Percentiles rank a stretch among this genome's conserved stretches.
Conservation (phyloP, 257 asterid genomes). For the Solanum chilense region DNA sequence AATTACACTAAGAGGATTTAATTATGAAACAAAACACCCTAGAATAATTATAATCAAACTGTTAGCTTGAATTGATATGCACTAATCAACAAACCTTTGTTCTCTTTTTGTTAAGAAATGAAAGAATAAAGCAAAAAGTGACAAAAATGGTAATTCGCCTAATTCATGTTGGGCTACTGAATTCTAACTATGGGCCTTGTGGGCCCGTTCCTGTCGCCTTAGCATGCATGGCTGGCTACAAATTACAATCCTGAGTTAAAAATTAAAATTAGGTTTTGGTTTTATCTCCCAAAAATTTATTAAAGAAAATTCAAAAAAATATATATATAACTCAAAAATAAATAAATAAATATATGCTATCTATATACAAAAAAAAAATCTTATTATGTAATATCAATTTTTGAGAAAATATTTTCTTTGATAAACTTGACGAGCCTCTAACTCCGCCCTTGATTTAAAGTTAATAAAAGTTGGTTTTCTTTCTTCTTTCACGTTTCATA, state of each 20-base stretch:
- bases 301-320: no score
- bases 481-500: background rate
- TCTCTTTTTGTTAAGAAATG: background rate
- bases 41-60: background rate
- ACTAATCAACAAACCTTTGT: constrained; percentile 1
- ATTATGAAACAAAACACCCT: background rate
- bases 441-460: background rate
- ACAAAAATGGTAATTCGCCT: constrained; percentile 1
- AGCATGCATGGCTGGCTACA: background rate
- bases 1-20: background rate
- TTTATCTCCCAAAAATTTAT: background rate
- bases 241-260: background rate
- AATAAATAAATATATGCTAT: no score
- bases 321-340: no score
- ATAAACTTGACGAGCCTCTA: background rate
- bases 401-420: background rate
- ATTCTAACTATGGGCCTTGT: background rate
- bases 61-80: constrained; percentile 2
- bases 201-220: background rate
- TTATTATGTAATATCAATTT: background rate
- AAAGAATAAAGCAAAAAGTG: background rate
- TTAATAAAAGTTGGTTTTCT: background rate
- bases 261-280: background rate
- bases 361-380: background rate
- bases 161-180: background rate